phyloP scores from a whole-genome alignment of 2,329 filamentous ascomycete species.

The Xylaria sp. region DNA sequence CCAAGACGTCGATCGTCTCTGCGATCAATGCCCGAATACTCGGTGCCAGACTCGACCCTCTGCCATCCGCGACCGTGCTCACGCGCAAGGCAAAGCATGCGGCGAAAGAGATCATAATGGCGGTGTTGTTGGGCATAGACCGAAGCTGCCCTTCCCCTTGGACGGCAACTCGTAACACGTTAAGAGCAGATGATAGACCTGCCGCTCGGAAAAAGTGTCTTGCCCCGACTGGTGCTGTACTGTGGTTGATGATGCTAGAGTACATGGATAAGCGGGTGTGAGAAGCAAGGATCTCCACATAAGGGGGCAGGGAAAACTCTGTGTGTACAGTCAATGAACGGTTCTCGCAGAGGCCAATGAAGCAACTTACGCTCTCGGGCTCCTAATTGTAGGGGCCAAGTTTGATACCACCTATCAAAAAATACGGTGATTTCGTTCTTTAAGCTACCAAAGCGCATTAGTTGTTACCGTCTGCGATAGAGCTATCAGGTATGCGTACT shows the following conservation, averaged over 20 bases:
- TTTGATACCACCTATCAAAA: constrained; percentile 53
- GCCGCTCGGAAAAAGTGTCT: constrained; percentile 79
- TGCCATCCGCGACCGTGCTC: constrained; percentile 67
- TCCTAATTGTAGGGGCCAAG: constrained; percentile 62
- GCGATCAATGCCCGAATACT: constrained; percentile 73
- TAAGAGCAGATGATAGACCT: constrained; percentile 76
- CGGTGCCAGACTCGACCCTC: constrained; percentile 66
- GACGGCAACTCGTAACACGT: constrained; percentile 78
- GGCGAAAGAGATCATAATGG: constrained; percentile 82
- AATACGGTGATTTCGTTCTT: constrained; percentile 51
- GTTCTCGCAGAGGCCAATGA: constrained; percentile 33
- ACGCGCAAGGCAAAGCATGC: constrained; percentile 75
- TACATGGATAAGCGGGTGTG: constrained; percentile 81
- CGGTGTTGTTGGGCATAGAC: constrained; percentile 82
- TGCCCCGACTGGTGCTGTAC: constrained; percentile 75
- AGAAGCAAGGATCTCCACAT: constrained; percentile 79
- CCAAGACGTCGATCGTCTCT: constrained; percentile 74
- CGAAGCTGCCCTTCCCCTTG: constrained; percentile 76
- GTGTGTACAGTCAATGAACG: constrained; percentile 40
- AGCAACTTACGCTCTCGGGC: constrained; percentile 57
- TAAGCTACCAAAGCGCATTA: constrained; percentile 40
- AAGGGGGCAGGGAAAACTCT: constrained; percentile 72
- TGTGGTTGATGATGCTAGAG: constrained; percentile 78
- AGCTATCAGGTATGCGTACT: constrained; percentile 50
- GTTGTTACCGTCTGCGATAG: background rate